Base-by-base conservation (phyloP, 441 rosid genomes). In the Erysimum cheiri region DNA sequence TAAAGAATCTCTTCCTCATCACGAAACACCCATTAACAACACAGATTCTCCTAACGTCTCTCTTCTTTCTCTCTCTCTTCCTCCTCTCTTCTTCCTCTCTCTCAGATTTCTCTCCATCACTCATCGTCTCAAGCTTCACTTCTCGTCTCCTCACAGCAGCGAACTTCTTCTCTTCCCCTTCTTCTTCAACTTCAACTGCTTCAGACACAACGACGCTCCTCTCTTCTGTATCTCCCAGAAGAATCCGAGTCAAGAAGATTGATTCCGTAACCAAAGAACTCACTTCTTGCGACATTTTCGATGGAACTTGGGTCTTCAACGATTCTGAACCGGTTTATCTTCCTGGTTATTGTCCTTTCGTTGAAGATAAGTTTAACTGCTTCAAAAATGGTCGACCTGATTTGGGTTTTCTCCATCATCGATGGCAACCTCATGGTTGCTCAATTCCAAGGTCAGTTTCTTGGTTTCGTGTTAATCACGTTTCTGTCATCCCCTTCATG, bases 281-380 rank as follows among this genome's bases (percentile, higher is more conserved):
- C 3, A 75, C 60, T 79, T 85, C 92, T 80, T 85, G 89, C 62
- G 84, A 83, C 50, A 78, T 85, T 39, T 85, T 85, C 39, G 69
- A 80, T 36, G 87, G 89, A 7, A 52, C 48, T 1, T 85, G 89
- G 89, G 80, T 81, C 44, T 33, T 56, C 22, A 83, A 81, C 64
- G 79, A 83, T 22, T 69, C 81, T 6, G 60, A 47, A 4, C 84
- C 85, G 8, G 32, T 73, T 70, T 83, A 85, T 64, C 2, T 10
- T 54, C 81, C 80, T 2, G 85, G 89, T 33, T 74, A 78, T 17
- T 85, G 89, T 59, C 87, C 85, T 44, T 80, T 17, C 52, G 62
- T 85, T 8, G 84, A 83, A 15, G 83, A 80, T 24, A 72, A 82
- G 2, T 85, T 85, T 59, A 80, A 83, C 6, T 85, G 89, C 54